Conservation (phyloP, 2,329 filamentous ascomycete species). For the Sarocladium brachiariae region DNA sequence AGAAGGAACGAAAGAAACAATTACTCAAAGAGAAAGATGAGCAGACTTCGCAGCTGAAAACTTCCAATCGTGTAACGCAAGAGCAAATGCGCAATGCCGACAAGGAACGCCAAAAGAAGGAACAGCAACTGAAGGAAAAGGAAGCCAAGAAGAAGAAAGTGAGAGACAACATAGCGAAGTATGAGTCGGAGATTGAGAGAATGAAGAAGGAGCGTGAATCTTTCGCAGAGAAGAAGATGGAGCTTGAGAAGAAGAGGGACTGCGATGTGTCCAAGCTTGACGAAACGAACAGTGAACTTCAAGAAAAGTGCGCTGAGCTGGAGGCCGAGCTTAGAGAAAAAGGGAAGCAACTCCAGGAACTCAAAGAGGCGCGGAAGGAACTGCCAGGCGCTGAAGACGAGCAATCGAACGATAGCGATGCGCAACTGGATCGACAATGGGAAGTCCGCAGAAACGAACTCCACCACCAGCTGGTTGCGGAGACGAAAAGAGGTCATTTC, state of each 20-base stretch:
- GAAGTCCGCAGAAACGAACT: slow-evolving; percentile 45
- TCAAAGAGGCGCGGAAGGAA: slow-evolving; percentile 64
- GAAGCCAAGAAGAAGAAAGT: slow-evolving; percentile 62
- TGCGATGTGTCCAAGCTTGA: slow-evolving; percentile 45
- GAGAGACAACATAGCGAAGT: slow-evolving; percentile 62
- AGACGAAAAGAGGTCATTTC: slow-evolving; percentile 39
- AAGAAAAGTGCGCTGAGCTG: slow-evolving; percentile 56
- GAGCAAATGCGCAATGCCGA: slow-evolving; percentile 75
- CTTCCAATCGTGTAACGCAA: slow-evolving; percentile 72
- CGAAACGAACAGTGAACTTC: slow-evolving; percentile 50
- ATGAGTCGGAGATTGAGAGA: slow-evolving; percentile 55
- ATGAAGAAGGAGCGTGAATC: slow-evolving; percentile 50
- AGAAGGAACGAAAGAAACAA: slow-evolving; percentile 72
- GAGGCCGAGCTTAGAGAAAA: slow-evolving; percentile 66
- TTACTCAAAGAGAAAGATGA: slow-evolving; percentile 86
- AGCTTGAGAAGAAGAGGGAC: slow-evolving; percentile 45
- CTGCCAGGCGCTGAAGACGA: slow-evolving; percentile 56
- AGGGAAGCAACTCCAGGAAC: slow-evolving; percentile 61
- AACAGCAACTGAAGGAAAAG: slow-evolving; percentile 63
- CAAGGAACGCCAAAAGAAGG: slow-evolving; percentile 70
- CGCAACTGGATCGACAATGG: slow-evolving; percentile 49
- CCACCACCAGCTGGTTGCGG: slow-evolving; percentile 40
- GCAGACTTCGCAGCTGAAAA: slow-evolving; percentile 75
- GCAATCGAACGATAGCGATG: slow-evolving; percentile 44
- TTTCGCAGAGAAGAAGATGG: slow-evolving; percentile 47